These are phyloP conservation scores for Solanum stenotomum DNA, from an alignment of 257 asterid species.

Conservation along the genomic window DNA sequence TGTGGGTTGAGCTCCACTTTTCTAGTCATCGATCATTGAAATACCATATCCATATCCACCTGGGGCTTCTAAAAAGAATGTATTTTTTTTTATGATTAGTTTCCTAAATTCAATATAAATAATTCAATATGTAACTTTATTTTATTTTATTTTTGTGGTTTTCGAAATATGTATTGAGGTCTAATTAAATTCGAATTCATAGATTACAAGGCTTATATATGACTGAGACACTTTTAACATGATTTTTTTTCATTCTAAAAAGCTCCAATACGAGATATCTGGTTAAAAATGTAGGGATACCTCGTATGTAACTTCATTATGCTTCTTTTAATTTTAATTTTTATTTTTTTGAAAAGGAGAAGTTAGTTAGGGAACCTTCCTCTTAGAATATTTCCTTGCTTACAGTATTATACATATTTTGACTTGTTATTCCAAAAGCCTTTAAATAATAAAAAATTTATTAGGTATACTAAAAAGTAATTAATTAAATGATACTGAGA, in stretches of 20 bases:
- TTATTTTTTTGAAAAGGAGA: background rate
- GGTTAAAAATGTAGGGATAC: background rate
- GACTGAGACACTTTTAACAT: too few species aligned
- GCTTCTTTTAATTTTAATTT: background rate
- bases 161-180: too few species aligned
- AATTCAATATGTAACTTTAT: background rate
- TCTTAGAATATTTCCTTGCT: background rate
- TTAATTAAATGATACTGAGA: background rate
- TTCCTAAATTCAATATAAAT: too few species aligned
- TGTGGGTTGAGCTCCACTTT: background rate
- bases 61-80: background rate
- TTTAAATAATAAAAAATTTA: background rate
- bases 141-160: too few species aligned
- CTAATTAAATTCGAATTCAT: too few species aligned
- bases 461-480: background rate
- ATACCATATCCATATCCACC: background rate
- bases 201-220: too few species aligned
- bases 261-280: background rate
- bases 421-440: background rate
- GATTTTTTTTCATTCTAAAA: too few species aligned
- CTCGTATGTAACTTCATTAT: background rate
- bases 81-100: background rate
- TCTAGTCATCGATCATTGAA: background rate
- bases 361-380: background rate
- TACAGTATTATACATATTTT: background rate